These are phyloP conservation scores for Albifimbria verrucaria DNA, from an alignment of 2,329 filamentous ascomycete species.

Conservation along the genomic window DNA sequence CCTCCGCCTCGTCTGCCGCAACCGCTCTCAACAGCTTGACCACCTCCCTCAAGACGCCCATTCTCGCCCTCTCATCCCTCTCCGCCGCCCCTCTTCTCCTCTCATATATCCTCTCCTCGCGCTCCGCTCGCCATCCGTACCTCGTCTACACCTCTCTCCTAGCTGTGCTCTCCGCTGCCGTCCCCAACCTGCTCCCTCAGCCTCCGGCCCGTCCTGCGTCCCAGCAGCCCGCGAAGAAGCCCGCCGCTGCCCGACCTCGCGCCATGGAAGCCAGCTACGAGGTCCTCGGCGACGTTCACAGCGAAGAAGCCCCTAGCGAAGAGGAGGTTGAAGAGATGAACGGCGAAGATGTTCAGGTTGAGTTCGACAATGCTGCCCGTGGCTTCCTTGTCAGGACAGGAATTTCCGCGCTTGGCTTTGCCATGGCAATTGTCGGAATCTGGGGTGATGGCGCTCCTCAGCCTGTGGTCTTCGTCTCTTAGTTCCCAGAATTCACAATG, in stretches of 20 bases:
- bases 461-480: conserved; percentile 30
- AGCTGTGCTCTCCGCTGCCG: conserved; percentile 58
- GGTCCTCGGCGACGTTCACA: conserved; percentile 55
- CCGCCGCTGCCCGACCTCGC: conserved; percentile 32
- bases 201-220: conserved; percentile 22
- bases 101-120: conserved; percentile 74
- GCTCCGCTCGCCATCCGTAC: conserved; percentile 78
- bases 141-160: conserved; percentile 80
- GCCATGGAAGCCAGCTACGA: conserved; percentile 70
- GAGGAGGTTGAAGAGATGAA: conserved; percentile 54
- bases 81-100: conserved; percentile 70
- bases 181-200: conserved; percentile 44
- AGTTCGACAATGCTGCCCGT: conserved; percentile 53
- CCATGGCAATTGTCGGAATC: conserved; percentile 60
- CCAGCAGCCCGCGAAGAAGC: conserved; percentile 25
- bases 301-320: conserved; percentile 42
- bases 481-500: background rate
- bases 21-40: conserved; percentile 69
- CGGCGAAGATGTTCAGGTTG: conserved; percentile 58
- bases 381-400: conserved; percentile 52
- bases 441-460: conserved; percentile 58
- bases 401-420: conserved; percentile 54
- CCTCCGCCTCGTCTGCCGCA: conserved; percentile 68
- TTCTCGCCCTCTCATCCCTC: conserved; percentile 64
- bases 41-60: conserved; percentile 59